Base-by-base conservation (phyloP, 495 filamentous ascomycete species). In the Talaromyces thailandensis region DNA sequence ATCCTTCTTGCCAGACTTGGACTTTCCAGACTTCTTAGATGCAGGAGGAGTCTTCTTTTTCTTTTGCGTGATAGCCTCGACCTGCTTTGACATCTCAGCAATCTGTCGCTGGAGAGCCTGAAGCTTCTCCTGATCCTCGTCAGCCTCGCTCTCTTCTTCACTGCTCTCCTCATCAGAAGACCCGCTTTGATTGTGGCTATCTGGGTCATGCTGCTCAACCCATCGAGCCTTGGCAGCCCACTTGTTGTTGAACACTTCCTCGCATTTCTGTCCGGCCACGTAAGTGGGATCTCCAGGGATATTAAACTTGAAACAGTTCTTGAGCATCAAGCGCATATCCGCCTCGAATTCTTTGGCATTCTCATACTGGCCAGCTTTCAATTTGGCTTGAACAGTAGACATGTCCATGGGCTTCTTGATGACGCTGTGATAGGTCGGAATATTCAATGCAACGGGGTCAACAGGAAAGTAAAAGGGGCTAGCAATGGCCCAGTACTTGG, bases 391-490 rank as follows among this genome's bases (percentile, higher is more conserved):
- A 66, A 95, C 85, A 9, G 91, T 97, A 3, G 80, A 76, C 25
- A 98, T 76, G 67, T 98, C 94, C 94, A 98, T 98, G 2, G 94
- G 94, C 68, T 92, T 89, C 77, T 95, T 97, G 74, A 98, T 89
- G 65, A 98, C 76, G 66, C 87, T 92, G 71, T 92, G 91, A 69
- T 98, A 98, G 18, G 88, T 84, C 1, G 94, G 94, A 62, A 98
- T 97, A 73, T 95, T 93, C 62, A 96, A 75, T 4, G 92, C 93
- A 24, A 97, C 93, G 0, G 95, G 93, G 67, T 98, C 94, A 16
- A 98, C 94, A 0, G 93, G 90, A 4, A 75, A 71, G 66, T 89
- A 76, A 75, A 98, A 98, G 43, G 89, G 84, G 31, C 76, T 77
- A 5, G 89, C 86, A 66, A 86, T 78, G 2, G 69, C 65, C 28